These are phyloP conservation scores for Russula emetica DNA, from an alignment of 768 basidiomycete genomes.

Conservation along the genomic window DNA sequence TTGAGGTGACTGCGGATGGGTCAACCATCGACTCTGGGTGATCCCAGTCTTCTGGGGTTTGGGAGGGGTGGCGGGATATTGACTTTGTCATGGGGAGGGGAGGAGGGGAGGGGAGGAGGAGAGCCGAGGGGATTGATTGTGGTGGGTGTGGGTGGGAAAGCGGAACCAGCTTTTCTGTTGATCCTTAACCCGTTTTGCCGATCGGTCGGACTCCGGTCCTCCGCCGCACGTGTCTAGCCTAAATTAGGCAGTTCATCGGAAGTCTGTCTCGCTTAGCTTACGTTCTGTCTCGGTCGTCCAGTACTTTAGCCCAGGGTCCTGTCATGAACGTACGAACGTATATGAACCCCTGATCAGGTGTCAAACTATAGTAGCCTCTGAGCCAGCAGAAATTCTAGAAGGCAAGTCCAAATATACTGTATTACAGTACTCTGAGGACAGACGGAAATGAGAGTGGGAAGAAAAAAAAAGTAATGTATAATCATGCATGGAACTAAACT, in stretches of 20 bases:
- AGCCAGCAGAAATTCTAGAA: not conserved
- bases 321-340: no score
- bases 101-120: not conserved
- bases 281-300: no score
- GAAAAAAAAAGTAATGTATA: no score
- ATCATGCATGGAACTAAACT: not conserved
- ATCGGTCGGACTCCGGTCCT: not conserved
- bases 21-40: conserved; percentile 16
- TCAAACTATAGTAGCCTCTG: not conserved
- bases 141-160: no score
- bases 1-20: not conserved
- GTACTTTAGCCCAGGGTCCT: no score
- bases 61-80: conserved; percentile 18
- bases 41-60: conserved; percentile 29
- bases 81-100: conserved; percentile 23
- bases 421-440: not conserved
- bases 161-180: not conserved
- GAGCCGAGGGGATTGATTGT: not conserved
- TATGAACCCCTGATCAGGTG: no score
- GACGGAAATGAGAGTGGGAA: not conserved
- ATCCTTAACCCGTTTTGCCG: not conserved
- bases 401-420: not conserved
- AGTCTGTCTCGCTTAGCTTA: no score
- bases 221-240: not conserved
- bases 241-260: not conserved